Base-by-base conservation (phyloP, 345 rosid genomes). In the Microthlaspi erraticum region DNA sequence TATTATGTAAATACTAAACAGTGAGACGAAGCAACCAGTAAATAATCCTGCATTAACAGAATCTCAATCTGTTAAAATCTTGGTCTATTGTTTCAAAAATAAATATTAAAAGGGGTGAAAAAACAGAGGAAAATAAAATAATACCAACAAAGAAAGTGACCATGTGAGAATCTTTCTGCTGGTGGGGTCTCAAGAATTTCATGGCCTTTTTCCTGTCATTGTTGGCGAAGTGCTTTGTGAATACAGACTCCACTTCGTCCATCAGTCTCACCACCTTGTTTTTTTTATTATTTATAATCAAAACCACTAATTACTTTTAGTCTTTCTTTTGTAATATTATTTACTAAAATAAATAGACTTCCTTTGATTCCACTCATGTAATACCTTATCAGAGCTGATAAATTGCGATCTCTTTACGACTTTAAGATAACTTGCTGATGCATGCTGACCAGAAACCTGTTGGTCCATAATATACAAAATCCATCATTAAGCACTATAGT, bases 161-260 rank as follows among this genome's bases (percentile, higher is more conserved):
- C 96, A 86, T 80, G 84, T 95, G 99, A 81, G 99, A 90, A 12
- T 86, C 95, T 80, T 86, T 88, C 18, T 81, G 85, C 43, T 86
- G 92, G 69, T 84, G 97, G 10, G 99, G 98, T 79, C 78, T 88
- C 74, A 95, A 78, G 84, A 88, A 95, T 63, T 95, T 92, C 99
- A 95, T 95, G 10, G 99, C 93, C 75, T 80, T 95, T 79, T 92
- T 95, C 65, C 99, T 87, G 84, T 95, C 98, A 82, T 86, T 87
- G 84, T 73, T 92, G 70, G 97, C 87, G 79, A 95, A 92, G 88
- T 90, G 90, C 91, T 86, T 85, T 82, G 98, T 92, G 85, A 95
- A 92, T 65, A 87, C 77, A 84, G 91, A 85, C 83, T 95, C 99
- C 91, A 92, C 98, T 80, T 95, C 99, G 58, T 95, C 99, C 97